Conservation (phyloP, 257 asterid species). For the Echites panduratus region DNA sequence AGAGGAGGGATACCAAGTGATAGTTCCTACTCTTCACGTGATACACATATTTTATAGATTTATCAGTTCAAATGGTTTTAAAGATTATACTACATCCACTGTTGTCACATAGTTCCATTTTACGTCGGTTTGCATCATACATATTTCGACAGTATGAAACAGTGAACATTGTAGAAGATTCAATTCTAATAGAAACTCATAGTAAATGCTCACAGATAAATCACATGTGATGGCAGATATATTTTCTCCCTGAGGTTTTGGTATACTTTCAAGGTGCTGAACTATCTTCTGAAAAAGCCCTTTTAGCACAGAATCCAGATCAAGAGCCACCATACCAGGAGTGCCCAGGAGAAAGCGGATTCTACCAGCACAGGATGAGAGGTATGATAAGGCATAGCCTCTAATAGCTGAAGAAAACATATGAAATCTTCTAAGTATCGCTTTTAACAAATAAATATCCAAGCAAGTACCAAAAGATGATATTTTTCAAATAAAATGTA, state of each 20-base stretch:
- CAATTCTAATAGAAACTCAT: background rate
- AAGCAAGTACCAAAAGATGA: background rate
- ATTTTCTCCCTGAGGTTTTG: slow-evolving; percentile 94
- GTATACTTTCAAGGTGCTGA: slow-evolving; percentile 89
- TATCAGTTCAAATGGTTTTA: background rate
- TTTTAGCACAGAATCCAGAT: slow-evolving; percentile 81
- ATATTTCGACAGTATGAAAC: background rate
- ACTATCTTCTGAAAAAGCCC: slow-evolving; percentile 85
- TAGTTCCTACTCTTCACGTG: background rate
- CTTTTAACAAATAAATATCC: slow-evolving; percentile 1
- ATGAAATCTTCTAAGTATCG: slow-evolving; percentile 16
- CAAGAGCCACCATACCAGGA: slow-evolving; percentile 99
- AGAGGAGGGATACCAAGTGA: background rate
- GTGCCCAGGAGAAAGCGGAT: slow-evolving; percentile 94
- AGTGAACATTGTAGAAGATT: background rate
- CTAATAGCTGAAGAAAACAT: slow-evolving; percentile 68
- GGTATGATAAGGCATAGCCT: slow-evolving; percentile 95
- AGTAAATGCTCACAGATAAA: slow-evolving; percentile 71
- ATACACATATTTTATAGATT: background rate
- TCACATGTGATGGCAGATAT: slow-evolving; percentile 79
- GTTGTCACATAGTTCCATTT: background rate
- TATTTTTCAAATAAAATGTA: background rate
- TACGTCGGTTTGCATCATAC: background rate
- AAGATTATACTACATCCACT: background rate
- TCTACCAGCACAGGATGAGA: slow-evolving; percentile 96